Conservation (phyloP, 108 stramenopile species). For the Poteriospumella lacustris region DNA sequence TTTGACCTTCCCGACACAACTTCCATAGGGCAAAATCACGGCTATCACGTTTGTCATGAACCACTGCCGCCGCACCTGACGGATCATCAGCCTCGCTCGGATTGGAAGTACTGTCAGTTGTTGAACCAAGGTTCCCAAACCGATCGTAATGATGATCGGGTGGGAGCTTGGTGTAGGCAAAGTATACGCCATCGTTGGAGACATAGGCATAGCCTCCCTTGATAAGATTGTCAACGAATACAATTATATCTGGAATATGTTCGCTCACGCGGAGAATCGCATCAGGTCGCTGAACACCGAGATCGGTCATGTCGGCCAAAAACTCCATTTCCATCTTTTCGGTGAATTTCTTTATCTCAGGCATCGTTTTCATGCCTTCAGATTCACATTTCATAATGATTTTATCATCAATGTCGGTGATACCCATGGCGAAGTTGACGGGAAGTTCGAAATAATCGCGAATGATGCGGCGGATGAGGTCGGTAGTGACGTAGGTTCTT, state of each 20-base stretch:
- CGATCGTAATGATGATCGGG: background rate
- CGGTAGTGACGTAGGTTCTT: conserved; percentile 89
- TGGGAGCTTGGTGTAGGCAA: conserved; percentile 25
- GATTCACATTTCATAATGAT: conserved; percentile 75
- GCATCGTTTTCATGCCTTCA: conserved; percentile 55
- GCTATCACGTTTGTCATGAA: conserved; percentile 57
- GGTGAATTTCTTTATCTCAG: conserved; percentile 66
- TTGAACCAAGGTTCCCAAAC: conserved; percentile 21
- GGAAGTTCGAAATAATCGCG: conserved; percentile 66
- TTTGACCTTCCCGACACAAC: no score
- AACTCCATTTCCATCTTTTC: conserved; percentile 69
- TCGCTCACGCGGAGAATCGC: conserved; percentile 83
- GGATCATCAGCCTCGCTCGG: conserved; percentile 93
- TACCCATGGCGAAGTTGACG: conserved; percentile 82
- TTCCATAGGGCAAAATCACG: conserved; percentile 92
- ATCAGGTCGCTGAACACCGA: conserved; percentile 75
- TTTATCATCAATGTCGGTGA: conserved; percentile 98
- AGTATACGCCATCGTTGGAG: conserved; percentile 37
- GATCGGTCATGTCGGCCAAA: conserved; percentile 72
- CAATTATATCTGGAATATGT: conserved; percentile 85
- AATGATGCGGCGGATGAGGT: conserved; percentile 80
- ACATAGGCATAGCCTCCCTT: conserved; percentile 76
- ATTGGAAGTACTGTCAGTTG: no score
- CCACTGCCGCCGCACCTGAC: conserved; percentile 68
- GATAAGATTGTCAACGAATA: conserved; percentile 69